Evolutionary conservation across 2,329 filamentous ascomycete species (phyloP).

Genomic region (Ceratocystis cubensis): DNA sequence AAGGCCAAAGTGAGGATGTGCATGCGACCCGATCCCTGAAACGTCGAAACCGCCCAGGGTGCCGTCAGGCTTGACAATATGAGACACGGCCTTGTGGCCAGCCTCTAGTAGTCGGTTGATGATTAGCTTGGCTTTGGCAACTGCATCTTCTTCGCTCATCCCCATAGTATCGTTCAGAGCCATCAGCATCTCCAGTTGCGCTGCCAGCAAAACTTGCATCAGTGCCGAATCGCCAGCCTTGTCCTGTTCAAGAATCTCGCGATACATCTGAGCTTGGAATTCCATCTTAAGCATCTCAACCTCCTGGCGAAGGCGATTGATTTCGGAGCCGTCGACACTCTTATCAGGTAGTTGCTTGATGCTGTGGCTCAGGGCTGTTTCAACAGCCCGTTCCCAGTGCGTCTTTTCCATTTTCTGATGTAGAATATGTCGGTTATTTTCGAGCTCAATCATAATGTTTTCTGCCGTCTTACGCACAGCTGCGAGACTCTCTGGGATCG

Average conservation of each 20-base stretch:
- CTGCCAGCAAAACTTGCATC: slow-evolving; percentile 71
- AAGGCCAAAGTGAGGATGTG: slow-evolving; percentile 21
- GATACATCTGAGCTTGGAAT: slow-evolving; percentile 67
- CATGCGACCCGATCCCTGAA: slow-evolving; percentile 20
- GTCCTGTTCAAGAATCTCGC: slow-evolving; percentile 70
- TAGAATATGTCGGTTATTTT: slow-evolving; percentile 79
- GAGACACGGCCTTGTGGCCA: slow-evolving; percentile 61
- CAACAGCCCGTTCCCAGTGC: slow-evolving; percentile 78
- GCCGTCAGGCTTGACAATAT: slow-evolving; percentile 75
- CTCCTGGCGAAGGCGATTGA: slow-evolving; percentile 61
- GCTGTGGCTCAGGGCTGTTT: slow-evolving; percentile 77
- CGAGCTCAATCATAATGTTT: slow-evolving; percentile 78
- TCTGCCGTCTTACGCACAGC: slow-evolving; percentile 78
- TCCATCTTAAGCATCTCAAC: slow-evolving; percentile 73
- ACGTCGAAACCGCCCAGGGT: slow-evolving; percentile 19
- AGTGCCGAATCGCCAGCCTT: slow-evolving; percentile 64
- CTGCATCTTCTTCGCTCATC: slow-evolving; percentile 73
- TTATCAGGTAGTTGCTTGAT: slow-evolving; percentile 62
- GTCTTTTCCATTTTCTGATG: slow-evolving; percentile 69
- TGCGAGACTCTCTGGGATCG: slow-evolving; percentile 53
- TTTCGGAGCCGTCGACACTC: slow-evolving; percentile 35
- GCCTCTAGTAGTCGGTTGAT: slow-evolving; percentile 66
- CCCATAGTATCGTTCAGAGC: slow-evolving; percentile 69
- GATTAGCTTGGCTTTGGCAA: slow-evolving; percentile 63
- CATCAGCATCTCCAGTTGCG: slow-evolving; percentile 82